Evolutionary conservation across 345 rosid genomes (phyloP).

Genomic region (Citrus mangshanensis): DNA sequence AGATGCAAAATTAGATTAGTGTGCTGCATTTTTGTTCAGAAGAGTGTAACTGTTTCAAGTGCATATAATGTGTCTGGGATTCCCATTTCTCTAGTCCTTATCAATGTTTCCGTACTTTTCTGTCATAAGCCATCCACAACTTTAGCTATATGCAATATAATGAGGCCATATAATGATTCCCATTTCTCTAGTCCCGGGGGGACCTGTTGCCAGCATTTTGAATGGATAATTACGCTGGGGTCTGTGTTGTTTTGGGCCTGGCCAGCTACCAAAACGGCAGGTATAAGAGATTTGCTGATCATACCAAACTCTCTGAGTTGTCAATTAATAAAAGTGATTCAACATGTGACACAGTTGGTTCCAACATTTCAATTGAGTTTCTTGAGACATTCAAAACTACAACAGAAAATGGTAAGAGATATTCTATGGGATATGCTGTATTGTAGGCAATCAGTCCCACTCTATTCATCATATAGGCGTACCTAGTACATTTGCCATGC

Average conservation of each 20-base stretch:
- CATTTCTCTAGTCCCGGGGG: background rate
- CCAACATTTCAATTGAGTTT: background rate
- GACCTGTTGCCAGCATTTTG: background rate
- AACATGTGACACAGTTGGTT: background rate
- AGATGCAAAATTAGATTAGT: background rate
- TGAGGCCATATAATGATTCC: background rate
- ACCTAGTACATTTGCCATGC: background rate
- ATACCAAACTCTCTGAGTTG: background rate
- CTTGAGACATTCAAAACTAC: background rate
- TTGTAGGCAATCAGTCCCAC: background rate
- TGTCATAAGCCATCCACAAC: background rate
- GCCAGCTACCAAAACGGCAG: background rate
- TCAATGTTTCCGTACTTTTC: background rate
- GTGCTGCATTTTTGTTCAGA: background rate
- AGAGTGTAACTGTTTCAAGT: background rate
- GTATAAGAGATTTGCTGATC: no score
- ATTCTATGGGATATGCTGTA: background rate
- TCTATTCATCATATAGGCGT: background rate
- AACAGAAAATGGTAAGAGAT: background rate
- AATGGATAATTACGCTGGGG: background rate
- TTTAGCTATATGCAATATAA: background rate
- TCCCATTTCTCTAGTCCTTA: background rate
- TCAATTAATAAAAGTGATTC: background rate
- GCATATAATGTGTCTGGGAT: background rate
- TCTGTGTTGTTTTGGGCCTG: no score